A percentile compares a stretch with the other conserved stretches of the same genome.
These are phyloP conservation scores for Rugonectria rugulosa DNA, from an alignment of 2,329 filamentous ascomycete genomes.

Conservation along the genomic window DNA sequence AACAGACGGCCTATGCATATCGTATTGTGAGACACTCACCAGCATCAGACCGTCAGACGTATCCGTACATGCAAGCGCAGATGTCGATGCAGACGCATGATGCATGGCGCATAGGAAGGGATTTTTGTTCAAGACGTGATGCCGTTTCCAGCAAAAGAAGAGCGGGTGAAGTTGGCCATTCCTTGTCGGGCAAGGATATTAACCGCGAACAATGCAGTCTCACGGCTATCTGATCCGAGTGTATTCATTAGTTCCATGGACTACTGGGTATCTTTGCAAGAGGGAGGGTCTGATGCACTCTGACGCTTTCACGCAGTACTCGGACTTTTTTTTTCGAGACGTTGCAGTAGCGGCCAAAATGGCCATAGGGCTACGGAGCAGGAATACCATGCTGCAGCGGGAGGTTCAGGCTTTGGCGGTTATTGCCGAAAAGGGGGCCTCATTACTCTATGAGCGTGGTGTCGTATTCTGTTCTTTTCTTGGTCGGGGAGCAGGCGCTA, in stretches of 20 bases:
- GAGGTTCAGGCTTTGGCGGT: background rate
- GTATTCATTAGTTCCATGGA: background rate
- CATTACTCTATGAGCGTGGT: background rate
- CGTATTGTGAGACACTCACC: background rate
- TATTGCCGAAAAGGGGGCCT: conserved; percentile 5
- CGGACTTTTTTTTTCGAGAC: background rate
- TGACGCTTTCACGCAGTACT: too few relatives aligned
- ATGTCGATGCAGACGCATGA: background rate
- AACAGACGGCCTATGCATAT: background rate
- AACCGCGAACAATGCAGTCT: too few relatives aligned
- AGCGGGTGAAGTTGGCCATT: background rate
- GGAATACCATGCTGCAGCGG: too few relatives aligned
- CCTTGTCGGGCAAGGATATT: too few relatives aligned
- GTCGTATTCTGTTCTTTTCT: background rate
- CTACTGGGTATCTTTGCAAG: background rate
- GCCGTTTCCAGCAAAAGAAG: background rate
- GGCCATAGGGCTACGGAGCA: background rate
- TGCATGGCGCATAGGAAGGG: background rate
- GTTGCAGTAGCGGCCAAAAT: background rate
- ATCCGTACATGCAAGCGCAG: background rate
- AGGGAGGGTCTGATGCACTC: too few relatives aligned
- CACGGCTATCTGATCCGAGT: background rate
- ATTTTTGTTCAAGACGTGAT: too few relatives aligned
- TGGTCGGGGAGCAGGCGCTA: background rate
- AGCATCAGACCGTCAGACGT: background rate